These are phyloP conservation scores for Fraxinus paxiana DNA, from an alignment of 305 asterid species.

Conservation along the genomic window DNA sequence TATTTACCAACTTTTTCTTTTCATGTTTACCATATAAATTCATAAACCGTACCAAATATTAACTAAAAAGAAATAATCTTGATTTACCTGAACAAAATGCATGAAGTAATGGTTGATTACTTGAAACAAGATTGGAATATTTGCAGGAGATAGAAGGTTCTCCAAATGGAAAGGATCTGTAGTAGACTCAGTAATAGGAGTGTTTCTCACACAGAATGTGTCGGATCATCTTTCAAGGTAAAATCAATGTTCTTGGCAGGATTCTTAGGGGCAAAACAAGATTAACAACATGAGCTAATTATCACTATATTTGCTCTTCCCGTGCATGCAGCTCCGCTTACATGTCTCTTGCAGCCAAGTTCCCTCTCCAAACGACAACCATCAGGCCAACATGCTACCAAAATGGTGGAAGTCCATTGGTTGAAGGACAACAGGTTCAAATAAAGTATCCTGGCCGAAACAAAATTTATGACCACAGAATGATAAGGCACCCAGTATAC, in stretches of 20 bases:
- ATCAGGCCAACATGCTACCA: slow-evolving; percentile 26
- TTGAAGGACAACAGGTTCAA: slow-evolving; percentile 53
- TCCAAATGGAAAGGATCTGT: slow-evolving; percentile 96
- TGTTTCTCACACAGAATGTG: slow-evolving; percentile 92
- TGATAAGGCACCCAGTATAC: slow-evolving; percentile 32
- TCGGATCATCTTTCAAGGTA: slow-evolving; percentile 98
- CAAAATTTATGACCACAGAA: slow-evolving; percentile 38
- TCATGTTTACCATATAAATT: neutral
- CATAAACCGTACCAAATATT: neutral
- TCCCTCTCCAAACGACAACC: slow-evolving; percentile 48
- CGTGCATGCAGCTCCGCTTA: slow-evolving; percentile 75
- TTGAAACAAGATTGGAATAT: slow-evolving; percentile 15
- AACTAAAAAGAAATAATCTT: neutral
- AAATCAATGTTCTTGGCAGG: slow-evolving; percentile 11
- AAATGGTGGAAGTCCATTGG: slow-evolving; percentile 33
- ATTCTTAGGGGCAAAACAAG: neutral
- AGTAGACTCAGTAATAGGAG: slow-evolving; percentile 94
- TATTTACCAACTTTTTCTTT: neutral
- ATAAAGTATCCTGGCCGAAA: slow-evolving; percentile 65
- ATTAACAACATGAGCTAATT: slow-evolving; percentile 11
- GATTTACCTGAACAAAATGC: slow-evolving; percentile 14
- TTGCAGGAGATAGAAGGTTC: slow-evolving; percentile 88
- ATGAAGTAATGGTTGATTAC: slow-evolving; percentile 10
- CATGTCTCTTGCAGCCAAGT: slow-evolving; percentile 86
- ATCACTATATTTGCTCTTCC: slow-evolving; percentile 13